A percentile compares a stretch with the other conserved stretches of the same genome.
Evolutionary conservation across 768 basidiomycete species (phyloP).

Genomic region (Hygrophoropsis aurantiaca): DNA sequence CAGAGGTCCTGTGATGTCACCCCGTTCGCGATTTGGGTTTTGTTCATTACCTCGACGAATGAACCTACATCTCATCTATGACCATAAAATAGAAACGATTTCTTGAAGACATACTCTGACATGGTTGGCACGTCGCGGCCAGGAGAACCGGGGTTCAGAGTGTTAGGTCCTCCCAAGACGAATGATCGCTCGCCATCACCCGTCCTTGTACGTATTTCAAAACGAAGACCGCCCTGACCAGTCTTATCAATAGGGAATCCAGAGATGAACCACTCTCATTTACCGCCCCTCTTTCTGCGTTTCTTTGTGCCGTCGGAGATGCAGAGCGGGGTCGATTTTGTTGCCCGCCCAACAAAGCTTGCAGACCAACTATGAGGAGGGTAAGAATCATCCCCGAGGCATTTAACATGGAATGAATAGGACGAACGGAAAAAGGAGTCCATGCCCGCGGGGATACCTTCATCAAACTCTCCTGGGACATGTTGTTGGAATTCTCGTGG

Average conservation of each 20-base stretch:
- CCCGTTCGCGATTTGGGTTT: slow-evolving; percentile 22
- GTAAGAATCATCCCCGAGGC: neutral
- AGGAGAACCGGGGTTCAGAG: slow-evolving; percentile 23
- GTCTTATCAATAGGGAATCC: slow-evolving; percentile 15
- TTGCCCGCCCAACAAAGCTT: slow-evolving; percentile 5
- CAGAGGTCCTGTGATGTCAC: slow-evolving; percentile 54
- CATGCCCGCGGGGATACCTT: slow-evolving; percentile 38
- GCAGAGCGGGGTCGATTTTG: slow-evolving; percentile 7
- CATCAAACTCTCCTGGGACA: slow-evolving; percentile 27
- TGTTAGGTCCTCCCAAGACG: slow-evolving; percentile 35
- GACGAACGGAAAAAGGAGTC: slow-evolving; percentile 50
- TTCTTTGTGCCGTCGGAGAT: slow-evolving; percentile 14
- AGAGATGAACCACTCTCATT: neutral
- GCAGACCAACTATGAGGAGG: neutral
- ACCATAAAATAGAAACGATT: neutral
- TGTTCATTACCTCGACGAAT: slow-evolving; percentile 25
- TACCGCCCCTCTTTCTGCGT: slow-evolving; percentile 17
- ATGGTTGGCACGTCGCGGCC: slow-evolving; percentile 39
- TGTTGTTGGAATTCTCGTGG: slow-evolving; percentile 63
- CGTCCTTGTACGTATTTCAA: slow-evolving; percentile 35
- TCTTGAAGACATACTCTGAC: slow-evolving; percentile 48
- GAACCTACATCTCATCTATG: slow-evolving; percentile 27
- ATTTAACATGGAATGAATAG: slow-evolving; percentile 6
- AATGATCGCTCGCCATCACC: slow-evolving; percentile 32
- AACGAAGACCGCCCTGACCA: slow-evolving; percentile 27